A percentile compares a stretch with the other conserved stretches of the same genome.
phyloP scores from a whole-genome alignment of 176 grass and related monocot genomes.

The sorghum (Sorghum bicolor) region DNA sequence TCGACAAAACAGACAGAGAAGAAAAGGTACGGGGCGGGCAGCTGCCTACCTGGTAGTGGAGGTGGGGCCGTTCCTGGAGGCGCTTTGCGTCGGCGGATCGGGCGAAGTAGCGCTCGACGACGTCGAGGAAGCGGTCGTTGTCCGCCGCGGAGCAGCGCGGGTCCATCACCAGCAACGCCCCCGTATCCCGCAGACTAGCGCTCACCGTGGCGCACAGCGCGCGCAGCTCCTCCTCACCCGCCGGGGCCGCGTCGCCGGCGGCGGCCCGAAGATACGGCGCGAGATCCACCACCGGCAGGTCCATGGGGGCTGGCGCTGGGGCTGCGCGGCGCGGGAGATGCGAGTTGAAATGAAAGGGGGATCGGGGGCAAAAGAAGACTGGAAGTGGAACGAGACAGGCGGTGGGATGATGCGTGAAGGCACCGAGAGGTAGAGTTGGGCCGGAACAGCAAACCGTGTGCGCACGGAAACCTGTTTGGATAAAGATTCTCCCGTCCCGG shows the following conservation, averaged over 20 bases:
- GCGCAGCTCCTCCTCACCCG: constrained; percentile 37
- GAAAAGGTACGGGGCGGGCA: not conserved
- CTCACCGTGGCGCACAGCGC: constrained; percentile 80
- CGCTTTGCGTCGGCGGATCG: constrained; percentile 79
- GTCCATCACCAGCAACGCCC: constrained; percentile 91
- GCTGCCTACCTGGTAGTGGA: constrained; percentile 87
- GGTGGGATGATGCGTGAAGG: constrained; percentile 28
- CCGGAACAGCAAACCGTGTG: no score
- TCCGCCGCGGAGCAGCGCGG: constrained; percentile 83
- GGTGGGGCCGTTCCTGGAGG: constrained; percentile 79
- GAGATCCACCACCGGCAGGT: constrained; percentile 91
- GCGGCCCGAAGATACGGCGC: constrained; percentile 57
- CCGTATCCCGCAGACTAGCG: constrained; percentile 74
- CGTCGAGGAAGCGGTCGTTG: constrained; percentile 91
- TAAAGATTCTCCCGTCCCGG: no score
- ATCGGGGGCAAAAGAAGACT: not conserved
- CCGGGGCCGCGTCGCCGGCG: not conserved
- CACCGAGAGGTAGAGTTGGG: constrained; percentile 1
- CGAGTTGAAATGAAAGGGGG: constrained; percentile 24
- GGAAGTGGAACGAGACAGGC: not conserved
- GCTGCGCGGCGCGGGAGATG: constrained; percentile 46
- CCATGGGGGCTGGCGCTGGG: constrained; percentile 35
- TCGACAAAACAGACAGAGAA: not conserved
- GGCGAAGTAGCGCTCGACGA: constrained; percentile 92
- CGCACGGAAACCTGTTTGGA: no score